Evolutionary conservation across 2,329 filamentous ascomycete genomes (phyloP).

Genomic region (Phyllosticta citriasiana): DNA sequence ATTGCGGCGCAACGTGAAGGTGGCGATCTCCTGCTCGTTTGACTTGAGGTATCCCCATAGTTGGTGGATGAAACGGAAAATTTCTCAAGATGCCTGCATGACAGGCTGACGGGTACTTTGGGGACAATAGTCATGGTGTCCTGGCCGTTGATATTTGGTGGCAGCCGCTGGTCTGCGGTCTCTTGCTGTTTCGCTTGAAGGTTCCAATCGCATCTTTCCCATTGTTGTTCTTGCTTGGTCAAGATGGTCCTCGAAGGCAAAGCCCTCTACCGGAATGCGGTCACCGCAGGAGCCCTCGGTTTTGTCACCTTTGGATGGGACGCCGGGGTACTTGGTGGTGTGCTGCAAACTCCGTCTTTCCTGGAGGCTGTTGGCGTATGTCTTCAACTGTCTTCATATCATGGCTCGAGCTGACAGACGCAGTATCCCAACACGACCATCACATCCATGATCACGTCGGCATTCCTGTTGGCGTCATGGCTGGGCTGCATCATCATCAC

Average conservation of each 20-base stretch:
- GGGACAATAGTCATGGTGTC: not conserved
- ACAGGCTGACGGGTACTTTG: not conserved
- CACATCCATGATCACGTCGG: conserved; percentile 19
- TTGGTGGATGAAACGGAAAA: not conserved
- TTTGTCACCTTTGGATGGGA: conserved; percentile 29
- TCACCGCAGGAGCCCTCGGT: conserved; percentile 16
- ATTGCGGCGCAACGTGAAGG: not conserved
- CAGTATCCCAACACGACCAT: conserved; percentile 18
- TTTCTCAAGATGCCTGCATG: not conserved
- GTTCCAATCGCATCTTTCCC: not conserved
- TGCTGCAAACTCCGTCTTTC: conserved; percentile 21
- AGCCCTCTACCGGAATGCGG: conserved; percentile 7
- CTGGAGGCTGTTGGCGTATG: conserved; percentile 21
- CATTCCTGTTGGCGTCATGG: conserved; percentile 22
- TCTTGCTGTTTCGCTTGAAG: not conserved
- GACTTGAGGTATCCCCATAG: not conserved
- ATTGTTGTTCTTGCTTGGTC: not conserved
- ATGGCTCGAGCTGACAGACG: not conserved
- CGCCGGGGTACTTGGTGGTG: conserved; percentile 26
- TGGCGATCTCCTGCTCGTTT: not conserved
- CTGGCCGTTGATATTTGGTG: not conserved
- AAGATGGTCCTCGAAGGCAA: conserved; percentile 8
- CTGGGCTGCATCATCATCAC: conserved; percentile 20
- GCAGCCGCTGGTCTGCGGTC: not conserved
- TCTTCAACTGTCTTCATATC: not conserved